These are phyloP conservation scores for Neurospora sp. DNA, from an alignment of 495 filamentous ascomycete species.

Conservation along the genomic window DNA sequence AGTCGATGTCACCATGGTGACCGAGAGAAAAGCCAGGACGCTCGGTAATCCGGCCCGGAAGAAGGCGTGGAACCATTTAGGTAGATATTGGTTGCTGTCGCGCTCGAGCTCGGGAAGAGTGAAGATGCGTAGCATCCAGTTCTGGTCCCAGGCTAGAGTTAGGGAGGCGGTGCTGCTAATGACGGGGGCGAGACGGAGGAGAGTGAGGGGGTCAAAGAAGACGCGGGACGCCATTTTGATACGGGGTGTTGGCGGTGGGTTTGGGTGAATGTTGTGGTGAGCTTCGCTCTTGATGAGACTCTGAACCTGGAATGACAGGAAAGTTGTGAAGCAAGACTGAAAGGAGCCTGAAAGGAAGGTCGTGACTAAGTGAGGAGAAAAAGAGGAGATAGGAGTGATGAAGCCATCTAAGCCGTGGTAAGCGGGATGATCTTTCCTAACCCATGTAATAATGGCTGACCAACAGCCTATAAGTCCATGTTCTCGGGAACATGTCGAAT, in stretches of 20 bases:
- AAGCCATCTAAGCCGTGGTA: neutral
- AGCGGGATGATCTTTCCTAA: neutral
- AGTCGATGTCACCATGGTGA: neutral
- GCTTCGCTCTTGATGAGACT: neutral
- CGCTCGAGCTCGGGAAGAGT: neutral
- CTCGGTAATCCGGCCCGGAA: neutral
- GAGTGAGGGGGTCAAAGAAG: neutral
- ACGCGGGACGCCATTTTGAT: neutral
- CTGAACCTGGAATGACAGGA: neutral
- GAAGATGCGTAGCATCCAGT: slow-evolving; percentile 3
- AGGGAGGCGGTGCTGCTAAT: slow-evolving; percentile 1
- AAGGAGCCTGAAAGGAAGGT: neutral
- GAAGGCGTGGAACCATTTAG: neutral
- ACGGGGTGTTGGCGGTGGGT: neutral
- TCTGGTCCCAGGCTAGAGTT: neutral
- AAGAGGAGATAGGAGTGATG: neutral
- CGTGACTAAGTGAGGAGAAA: neutral
- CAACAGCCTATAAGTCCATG: neutral
- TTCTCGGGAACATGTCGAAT: neutral
- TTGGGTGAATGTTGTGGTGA: neutral
- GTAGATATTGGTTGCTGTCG: neutral
- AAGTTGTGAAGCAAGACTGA: neutral
- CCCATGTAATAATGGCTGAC: neutral
- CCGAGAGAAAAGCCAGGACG: neutral
- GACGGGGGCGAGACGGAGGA: slow-evolving; percentile 1